Conservation (phyloP, 352 stramenopile genomes). For the Ophiocytium majus region DNA sequence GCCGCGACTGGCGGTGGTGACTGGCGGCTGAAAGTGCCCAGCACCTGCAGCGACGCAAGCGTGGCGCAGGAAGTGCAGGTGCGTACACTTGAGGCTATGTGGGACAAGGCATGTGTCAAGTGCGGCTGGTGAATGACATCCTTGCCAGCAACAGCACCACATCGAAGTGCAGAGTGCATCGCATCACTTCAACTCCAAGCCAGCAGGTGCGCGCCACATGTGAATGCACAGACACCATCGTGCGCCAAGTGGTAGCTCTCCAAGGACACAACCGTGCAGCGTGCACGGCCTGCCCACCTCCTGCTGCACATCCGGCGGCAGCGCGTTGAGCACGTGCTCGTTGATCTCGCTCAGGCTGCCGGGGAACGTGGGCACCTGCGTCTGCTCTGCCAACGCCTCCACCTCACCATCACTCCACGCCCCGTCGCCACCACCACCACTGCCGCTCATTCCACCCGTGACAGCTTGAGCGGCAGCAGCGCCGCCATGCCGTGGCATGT, state of each 20-base stretch:
- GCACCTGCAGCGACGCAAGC: background rate
- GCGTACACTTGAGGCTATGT: background rate
- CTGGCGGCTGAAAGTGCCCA: too few relatives aligned
- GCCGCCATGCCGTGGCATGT: background rate
- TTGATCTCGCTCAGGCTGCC: background rate
- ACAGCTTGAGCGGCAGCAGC: background rate
- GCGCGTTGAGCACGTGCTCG: background rate
- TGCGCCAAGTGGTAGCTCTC: background rate
- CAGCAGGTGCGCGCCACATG: background rate
- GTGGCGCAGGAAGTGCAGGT: background rate
- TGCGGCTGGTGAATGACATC: background rate
- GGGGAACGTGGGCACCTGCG: background rate
- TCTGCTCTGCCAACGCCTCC: background rate
- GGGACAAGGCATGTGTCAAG: background rate
- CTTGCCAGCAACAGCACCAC: background rate
- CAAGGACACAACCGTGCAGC: background rate
- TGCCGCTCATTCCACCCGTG: background rate
- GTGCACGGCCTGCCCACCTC: background rate
- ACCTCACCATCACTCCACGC: background rate
- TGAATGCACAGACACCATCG: background rate
- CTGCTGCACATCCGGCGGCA: background rate
- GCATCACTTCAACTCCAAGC: background rate
- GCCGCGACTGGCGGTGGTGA: too few relatives aligned
- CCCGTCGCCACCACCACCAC: background rate
- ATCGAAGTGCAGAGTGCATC: background rate